Base-by-base conservation (phyloP, 805 yeast genomes). In the Starmerella stigmatis region DNA sequence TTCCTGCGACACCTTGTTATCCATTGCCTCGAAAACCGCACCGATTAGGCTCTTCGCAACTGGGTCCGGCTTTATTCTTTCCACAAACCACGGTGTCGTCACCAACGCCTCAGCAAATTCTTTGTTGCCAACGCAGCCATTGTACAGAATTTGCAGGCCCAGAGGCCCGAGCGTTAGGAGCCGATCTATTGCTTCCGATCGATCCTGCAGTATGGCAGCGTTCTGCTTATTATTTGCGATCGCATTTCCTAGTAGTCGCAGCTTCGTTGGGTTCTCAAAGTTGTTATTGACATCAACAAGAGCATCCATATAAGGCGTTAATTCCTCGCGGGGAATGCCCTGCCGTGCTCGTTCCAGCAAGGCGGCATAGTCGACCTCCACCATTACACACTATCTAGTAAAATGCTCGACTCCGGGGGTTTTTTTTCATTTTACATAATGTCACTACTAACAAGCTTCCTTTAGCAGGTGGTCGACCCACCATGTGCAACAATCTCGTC, bases 231-330 rank as follows among this genome's bases (percentile, higher is more conserved):
- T 37, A 17, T 45, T 31, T 11, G 50, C 50, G 5, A 52, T 45
- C 8, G 50, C 43, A 33, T 52, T 52, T 8, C 53, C 55, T 5
- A 52, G 51, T 4, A 52, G 45, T 17, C 55, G 26, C 27, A 52
- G 39, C 16, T 28, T 25, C 2, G 47, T 41, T 9, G 46, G 39
- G 23, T 52, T 47, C 8, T 23, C 31, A 12, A 49, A 40, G 12
- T 32, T 25, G n/a, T 40, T 30, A 1, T 17, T 43, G 5, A 30
- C 23, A 10, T 40, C 37, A 15, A 31, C 16, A 6, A 52, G 43
- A 3, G 15, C 46, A 10, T 40, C 27, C 40, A 52, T 45, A 13
- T 45, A 33, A 12, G 25, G 28, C 15, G 36, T 33, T 21, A 50
- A 40, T 8, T 27, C 27, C 8, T 34, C 25, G 7, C 42, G 32